phyloP scores from a whole-genome alignment of 1,284 basidiomycete genomes.

The Trichosporon faecale region DNA sequence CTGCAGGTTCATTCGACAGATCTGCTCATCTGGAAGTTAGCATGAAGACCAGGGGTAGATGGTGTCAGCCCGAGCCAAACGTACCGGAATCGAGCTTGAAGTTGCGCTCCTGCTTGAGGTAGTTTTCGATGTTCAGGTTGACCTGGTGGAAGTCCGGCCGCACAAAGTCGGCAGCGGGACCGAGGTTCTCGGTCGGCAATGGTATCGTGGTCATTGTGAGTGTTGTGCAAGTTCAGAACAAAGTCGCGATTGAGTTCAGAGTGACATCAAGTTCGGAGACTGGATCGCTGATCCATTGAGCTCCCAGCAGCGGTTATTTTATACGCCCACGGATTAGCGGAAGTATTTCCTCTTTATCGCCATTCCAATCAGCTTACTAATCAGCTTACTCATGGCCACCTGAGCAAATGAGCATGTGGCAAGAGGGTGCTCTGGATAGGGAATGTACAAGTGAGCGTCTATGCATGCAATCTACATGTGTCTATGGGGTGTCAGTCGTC shows the following conservation, averaged over 20 bases:
- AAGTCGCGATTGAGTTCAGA: background rate
- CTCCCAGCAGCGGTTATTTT: background rate
- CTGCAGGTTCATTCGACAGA: conserved; percentile 76
- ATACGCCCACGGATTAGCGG: background rate
- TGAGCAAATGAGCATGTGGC: no score
- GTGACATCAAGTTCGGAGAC: background rate
- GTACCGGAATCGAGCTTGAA: conserved; percentile 89
- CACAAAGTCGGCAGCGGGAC: conserved; percentile 62
- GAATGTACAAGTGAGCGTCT: background rate
- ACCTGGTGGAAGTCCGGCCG: conserved; percentile 90
- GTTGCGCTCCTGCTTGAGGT: conserved; percentile 76
- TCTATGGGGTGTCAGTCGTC: background rate
- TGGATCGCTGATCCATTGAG: background rate
- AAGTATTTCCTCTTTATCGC: background rate
- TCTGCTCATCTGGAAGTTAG: conserved; percentile 70
- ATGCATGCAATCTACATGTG: conserved; percentile 8
- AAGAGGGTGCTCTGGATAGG: no score
- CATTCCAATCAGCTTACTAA: conserved; percentile 9
- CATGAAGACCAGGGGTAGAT: conserved; percentile 12
- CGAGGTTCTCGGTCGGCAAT: conserved; percentile 30
- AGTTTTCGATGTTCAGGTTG: conserved; percentile 77
- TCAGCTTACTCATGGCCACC: background rate
- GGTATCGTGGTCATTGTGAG: conserved; percentile 22
- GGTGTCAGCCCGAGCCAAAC: conserved; percentile 25
- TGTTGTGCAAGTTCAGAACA: background rate